A percentile compares a stretch with the other conserved stretches of the same genome.
phyloP scores from a whole-genome alignment of 441 rosid species.

The Cnidoscolus chayamansa region DNA sequence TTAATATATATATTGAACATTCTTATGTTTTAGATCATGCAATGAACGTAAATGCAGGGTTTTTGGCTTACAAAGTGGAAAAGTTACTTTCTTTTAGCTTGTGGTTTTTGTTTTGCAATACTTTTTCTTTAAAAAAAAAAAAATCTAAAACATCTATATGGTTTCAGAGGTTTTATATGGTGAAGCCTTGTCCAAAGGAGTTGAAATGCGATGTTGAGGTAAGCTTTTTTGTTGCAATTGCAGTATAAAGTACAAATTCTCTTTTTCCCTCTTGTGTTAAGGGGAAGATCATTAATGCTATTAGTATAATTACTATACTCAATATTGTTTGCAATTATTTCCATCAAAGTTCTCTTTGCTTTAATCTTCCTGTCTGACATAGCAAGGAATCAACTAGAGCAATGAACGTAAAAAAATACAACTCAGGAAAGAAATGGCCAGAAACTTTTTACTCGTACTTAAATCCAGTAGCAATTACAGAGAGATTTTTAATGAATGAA shows the following conservation, averaged over 20 bases:
- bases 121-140: not conserved
- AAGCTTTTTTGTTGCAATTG: constrained; percentile 19
- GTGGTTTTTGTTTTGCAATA: not conserved
- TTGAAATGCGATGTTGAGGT: constrained; percentile 95
- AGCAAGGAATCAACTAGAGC: too few species aligned
- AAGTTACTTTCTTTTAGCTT: not conserved
- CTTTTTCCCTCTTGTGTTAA: not conserved
- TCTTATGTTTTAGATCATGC: not conserved
- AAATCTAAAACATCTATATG: constrained; percentile 22
- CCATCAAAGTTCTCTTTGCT: not conserved
- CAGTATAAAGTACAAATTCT: not conserved
- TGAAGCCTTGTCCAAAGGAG: constrained; percentile 92
- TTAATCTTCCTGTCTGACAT: not conserved
- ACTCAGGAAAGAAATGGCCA: too few species aligned
- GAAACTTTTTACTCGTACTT: too few species aligned
- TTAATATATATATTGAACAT: not conserved
- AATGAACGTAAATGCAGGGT: not conserved
- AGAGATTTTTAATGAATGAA: too few species aligned
- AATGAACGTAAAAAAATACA: too few species aligned
- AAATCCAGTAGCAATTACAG: too few species aligned
- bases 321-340: not conserved
- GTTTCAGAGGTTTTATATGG: constrained; percentile 80
- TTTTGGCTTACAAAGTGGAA: not conserved
- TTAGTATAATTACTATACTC: not conserved
- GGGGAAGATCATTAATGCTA: not conserved